These are phyloP conservation scores for Tylopilus sp. DNA, from an alignment of 768 basidiomycete species.

Conservation along the genomic window DNA sequence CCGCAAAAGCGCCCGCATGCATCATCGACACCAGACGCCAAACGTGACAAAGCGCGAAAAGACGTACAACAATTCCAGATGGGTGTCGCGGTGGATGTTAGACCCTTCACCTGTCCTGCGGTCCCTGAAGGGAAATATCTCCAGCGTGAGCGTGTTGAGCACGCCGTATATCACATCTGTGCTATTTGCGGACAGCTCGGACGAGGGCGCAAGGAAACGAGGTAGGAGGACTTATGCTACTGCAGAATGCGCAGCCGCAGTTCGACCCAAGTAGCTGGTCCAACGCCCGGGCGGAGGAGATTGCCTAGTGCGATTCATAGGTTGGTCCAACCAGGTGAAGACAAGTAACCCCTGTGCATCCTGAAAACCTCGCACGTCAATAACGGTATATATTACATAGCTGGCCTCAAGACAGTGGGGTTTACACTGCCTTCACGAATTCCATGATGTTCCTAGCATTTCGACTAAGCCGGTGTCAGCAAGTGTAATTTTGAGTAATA, in stretches of 20 bases:
- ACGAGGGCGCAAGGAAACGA: not conserved
- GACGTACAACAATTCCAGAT: constrained; percentile 63
- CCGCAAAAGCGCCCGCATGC: constrained; percentile 35
- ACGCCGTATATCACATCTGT: constrained; percentile 76
- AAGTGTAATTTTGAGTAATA: too few relatives aligned
- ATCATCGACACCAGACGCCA: not conserved
- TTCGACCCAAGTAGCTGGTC: constrained; percentile 75
- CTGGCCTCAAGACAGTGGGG: too few relatives aligned
- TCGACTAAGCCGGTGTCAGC: too few relatives aligned
- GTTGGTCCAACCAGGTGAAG: too few relatives aligned
- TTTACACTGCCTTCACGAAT: too few relatives aligned
- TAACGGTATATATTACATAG: too few relatives aligned
- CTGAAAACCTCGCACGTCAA: too few relatives aligned
- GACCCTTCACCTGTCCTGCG: constrained; percentile 70
- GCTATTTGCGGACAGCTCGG: not conserved
- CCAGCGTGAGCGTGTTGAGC: constrained; percentile 65
- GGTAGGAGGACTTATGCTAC: constrained; percentile 41
- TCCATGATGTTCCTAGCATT: too few relatives aligned
- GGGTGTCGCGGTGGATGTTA: constrained; percentile 56
- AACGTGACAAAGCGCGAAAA: not conserved
- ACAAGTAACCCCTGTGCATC: too few relatives aligned
- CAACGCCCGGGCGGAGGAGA: constrained; percentile 69
- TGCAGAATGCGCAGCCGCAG: constrained; percentile 66
- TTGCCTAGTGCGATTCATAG: too few relatives aligned
- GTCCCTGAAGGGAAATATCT: constrained; percentile 69